Evolutionary conservation across 192 early-diverging fungal genomes (phyloP).

Genomic region (Mortierella hygrophila): DNA sequence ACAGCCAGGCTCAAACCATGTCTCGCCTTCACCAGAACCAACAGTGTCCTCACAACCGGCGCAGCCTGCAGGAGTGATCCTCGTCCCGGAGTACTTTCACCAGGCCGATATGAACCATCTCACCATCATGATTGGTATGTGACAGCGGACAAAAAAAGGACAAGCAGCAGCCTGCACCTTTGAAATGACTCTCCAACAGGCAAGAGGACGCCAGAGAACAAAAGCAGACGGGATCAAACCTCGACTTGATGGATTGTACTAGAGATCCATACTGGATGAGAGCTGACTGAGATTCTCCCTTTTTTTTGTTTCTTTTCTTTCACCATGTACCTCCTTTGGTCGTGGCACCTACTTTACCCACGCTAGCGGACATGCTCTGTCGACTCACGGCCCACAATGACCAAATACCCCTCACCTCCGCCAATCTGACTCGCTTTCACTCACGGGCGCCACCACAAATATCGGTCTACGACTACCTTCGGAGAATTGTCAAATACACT

Average conservation of each 20-base stretch:
- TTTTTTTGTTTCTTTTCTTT: neutral
- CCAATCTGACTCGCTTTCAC: slow-evolving; percentile 93
- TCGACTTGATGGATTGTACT: neutral
- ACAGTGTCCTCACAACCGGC: slow-evolving; percentile 29
- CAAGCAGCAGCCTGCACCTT: no score
- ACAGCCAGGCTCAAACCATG: slow-evolving; percentile 34
- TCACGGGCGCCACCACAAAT: slow-evolving; percentile 92
- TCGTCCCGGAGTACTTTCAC: slow-evolving; percentile 61
- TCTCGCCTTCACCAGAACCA: slow-evolving; percentile 54
- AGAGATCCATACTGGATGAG: slow-evolving; percentile 1
- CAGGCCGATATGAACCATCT: slow-evolving; percentile 63
- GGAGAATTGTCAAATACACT: slow-evolving; percentile 92
- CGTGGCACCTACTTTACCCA: neutral
- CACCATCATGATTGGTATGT: slow-evolving; percentile 64
- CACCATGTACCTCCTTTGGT: neutral
- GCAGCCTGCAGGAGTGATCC: slow-evolving; percentile 47
- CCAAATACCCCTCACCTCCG: slow-evolving; percentile 68
- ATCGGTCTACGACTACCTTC: slow-evolving; percentile 88
- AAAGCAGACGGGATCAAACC: neutral
- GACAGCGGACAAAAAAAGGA: neutral
- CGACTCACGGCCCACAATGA: slow-evolving; percentile 72
- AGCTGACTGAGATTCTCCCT: slow-evolving; percentile 8
- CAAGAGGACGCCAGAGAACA: neutral
- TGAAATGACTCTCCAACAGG: neutral
- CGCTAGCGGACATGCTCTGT: slow-evolving; percentile 70